Conservation (phyloP, 768 basidiomycete species). For the Crepidotus variabilis region DNA sequence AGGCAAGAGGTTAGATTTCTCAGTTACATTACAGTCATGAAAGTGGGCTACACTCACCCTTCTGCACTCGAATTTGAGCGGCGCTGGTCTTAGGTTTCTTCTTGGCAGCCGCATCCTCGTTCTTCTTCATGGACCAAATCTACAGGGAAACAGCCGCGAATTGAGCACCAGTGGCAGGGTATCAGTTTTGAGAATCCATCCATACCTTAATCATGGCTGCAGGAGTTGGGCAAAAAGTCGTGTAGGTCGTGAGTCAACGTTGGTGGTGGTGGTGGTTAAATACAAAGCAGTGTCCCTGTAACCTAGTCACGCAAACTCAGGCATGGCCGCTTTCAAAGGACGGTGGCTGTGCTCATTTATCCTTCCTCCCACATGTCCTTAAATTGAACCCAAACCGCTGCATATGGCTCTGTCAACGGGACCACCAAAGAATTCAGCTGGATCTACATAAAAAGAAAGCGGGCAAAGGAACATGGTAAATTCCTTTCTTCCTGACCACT, state of each 20-base stretch:
- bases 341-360: slow-evolving; percentile 21
- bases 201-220: slow-evolving; percentile 47
- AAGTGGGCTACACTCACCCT: slow-evolving; percentile 53
- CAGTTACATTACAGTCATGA: neutral
- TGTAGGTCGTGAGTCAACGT: slow-evolving; percentile 31
- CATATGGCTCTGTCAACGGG: neutral
- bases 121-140: slow-evolving; percentile 99
- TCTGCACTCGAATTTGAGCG: slow-evolving; percentile 98
- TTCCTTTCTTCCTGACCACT: slow-evolving; percentile 5
- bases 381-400: neutral
- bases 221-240: slow-evolving; percentile 17
- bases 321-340: slow-evolving; percentile 9
- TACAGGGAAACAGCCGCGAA: slow-evolving; percentile 26
- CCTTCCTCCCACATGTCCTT: neutral
- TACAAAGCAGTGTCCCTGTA: slow-evolving; percentile 17
- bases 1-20: neutral
- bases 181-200: neutral
- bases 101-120: slow-evolving; percentile 94
- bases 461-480: neutral
- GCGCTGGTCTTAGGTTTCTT: slow-evolving; percentile 98
- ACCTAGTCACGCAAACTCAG: slow-evolving; percentile 23
- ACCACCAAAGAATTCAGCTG: neutral
- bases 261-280: slow-evolving; percentile 18
- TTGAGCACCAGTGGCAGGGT: neutral
- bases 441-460: neutral